Conservation (phyloP, 257 asterid genomes). For the Thymus mandschuricus region DNA sequence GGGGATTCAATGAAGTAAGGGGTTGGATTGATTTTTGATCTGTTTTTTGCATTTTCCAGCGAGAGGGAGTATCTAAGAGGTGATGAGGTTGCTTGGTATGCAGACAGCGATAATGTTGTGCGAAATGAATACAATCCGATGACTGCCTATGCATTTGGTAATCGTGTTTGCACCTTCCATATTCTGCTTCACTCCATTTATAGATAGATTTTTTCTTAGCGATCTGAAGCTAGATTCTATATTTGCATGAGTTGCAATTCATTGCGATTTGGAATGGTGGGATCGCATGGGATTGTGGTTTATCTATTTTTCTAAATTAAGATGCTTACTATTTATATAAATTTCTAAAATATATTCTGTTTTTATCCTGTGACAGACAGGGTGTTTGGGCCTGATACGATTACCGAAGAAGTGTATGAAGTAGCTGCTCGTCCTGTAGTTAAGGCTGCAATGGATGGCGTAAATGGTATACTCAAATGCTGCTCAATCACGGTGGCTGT, state of each 20-base stretch:
- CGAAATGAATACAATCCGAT: conserved; percentile 85
- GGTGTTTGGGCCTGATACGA: conserved; percentile 82
- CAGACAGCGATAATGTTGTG: conserved; percentile 83
- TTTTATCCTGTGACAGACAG: conserved; percentile 56
- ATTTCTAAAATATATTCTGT: not conserved
- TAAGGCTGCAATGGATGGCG: conserved; percentile 97
- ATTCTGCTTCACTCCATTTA: not conserved
- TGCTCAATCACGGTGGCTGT: not conserved
- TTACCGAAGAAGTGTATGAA: conserved; percentile 87
- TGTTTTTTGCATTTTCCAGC: conserved; percentile 50
- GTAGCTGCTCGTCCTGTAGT: conserved; percentile 97
- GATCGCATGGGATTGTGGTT: conserved; percentile 17
- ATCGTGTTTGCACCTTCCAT: conserved; percentile 19
- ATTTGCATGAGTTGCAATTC: conserved; percentile 24
- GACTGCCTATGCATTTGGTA: conserved; percentile 95
- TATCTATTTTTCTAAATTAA: conserved; percentile 20
- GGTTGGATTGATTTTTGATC: conserved; percentile 37
- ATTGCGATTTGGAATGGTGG: conserved; percentile 13
- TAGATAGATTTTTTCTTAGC: not conserved
- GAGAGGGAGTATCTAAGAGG: conserved; percentile 92
- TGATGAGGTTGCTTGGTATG: conserved; percentile 90
- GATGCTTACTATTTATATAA: conserved; percentile 12
- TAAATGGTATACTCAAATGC: conserved; percentile 67
- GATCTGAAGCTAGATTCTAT: conserved; percentile 15
- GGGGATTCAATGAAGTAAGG: conserved; percentile 38